These are phyloP conservation scores for Lecanosticta acicola DNA, from an alignment of 2,329 filamentous ascomycete genomes.

Conservation along the genomic window DNA sequence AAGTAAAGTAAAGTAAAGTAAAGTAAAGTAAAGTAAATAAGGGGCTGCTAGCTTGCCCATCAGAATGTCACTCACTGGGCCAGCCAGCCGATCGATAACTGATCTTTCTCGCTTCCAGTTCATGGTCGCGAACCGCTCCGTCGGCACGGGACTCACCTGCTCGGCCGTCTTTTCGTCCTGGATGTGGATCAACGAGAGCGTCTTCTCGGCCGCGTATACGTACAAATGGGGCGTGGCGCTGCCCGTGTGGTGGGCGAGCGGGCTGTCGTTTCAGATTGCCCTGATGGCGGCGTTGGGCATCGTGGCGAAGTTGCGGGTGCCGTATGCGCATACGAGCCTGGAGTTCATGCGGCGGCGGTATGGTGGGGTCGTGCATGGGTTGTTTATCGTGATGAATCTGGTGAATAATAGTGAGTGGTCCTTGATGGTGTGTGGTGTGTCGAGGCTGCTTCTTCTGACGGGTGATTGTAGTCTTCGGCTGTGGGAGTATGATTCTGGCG, in stretches of 20 bases:
- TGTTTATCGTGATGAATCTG: slow-evolving; percentile 28
- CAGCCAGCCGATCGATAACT: not conserved
- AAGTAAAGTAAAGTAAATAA: not conserved
- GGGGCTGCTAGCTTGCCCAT: no score
- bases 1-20: not conserved
- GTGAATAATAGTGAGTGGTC: no score
- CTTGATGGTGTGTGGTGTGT: no score
- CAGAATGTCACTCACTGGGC: no score
- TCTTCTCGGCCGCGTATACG: slow-evolving; percentile 35
- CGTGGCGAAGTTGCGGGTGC: slow-evolving; percentile 46
- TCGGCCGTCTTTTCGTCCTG: slow-evolving; percentile 32
- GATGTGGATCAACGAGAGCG: slow-evolving; percentile 42
- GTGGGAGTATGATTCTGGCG: slow-evolving; percentile 28
- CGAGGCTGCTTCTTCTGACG: no score
- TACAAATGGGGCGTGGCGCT: slow-evolving; percentile 28
- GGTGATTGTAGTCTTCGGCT: slow-evolving; percentile 43
- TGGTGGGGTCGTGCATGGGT: slow-evolving; percentile 22
- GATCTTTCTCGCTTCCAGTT: slow-evolving; percentile 22
- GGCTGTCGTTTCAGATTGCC: slow-evolving; percentile 45
- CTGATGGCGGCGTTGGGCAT: slow-evolving; percentile 48
- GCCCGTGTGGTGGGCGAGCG: slow-evolving; percentile 34
- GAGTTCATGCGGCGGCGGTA: slow-evolving; percentile 44
- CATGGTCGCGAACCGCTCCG: slow-evolving; percentile 32
- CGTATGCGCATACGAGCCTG: slow-evolving; percentile 48
- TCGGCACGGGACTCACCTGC: slow-evolving; percentile 28